These are phyloP conservation scores for Hanseniaspora uvarum DNA, from an alignment of 1,139 yeast genomes.

Conservation along the genomic window DNA sequence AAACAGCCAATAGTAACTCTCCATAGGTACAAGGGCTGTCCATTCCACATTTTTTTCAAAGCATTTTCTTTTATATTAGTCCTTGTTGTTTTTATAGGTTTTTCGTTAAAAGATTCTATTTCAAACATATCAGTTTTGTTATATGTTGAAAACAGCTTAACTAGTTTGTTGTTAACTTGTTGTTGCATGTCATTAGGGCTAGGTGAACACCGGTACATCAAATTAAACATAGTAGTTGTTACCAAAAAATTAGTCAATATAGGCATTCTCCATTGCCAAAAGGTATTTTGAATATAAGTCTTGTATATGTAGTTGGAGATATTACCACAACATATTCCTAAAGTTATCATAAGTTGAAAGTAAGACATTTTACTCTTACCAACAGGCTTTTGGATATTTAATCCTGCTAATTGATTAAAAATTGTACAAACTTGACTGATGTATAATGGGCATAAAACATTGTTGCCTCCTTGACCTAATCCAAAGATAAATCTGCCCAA, in stretches of 20 bases:
- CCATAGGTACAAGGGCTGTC: conserved; percentile 31
- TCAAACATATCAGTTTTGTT: conserved; percentile 31
- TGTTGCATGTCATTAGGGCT: conserved; percentile 39
- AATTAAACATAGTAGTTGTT: conserved; percentile 38
- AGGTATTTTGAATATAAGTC: conserved; percentile 17
- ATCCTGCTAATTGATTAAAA: background rate
- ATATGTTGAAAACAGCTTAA: conserved; percentile 32
- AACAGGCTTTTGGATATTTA: conserved; percentile 38
- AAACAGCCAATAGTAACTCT: conserved; percentile 44
- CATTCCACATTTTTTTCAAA: conserved; percentile 33
- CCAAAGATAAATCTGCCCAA: conserved; percentile 48
- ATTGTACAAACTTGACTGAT: conserved; percentile 37
- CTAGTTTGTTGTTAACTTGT: background rate
- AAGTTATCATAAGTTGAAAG: conserved; percentile 46
- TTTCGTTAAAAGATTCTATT: background rate
- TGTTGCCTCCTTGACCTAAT: conserved; percentile 43
- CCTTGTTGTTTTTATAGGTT: background rate
- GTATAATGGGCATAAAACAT: conserved; percentile 47
- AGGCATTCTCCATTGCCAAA: conserved; percentile 41
- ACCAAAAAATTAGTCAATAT: conserved; percentile 40
- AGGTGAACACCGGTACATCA: conserved; percentile 38
- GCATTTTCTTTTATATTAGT: background rate
- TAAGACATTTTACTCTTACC: conserved; percentile 50
- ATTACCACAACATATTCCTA: conserved; percentile 49
- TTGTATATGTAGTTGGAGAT: conserved; percentile 40